Percentiles rank a stretch among this genome's conserved stretches.
Conservation (phyloP, 495 filamentous ascomycete species). For the Staphylotrichum longicolle region DNA sequence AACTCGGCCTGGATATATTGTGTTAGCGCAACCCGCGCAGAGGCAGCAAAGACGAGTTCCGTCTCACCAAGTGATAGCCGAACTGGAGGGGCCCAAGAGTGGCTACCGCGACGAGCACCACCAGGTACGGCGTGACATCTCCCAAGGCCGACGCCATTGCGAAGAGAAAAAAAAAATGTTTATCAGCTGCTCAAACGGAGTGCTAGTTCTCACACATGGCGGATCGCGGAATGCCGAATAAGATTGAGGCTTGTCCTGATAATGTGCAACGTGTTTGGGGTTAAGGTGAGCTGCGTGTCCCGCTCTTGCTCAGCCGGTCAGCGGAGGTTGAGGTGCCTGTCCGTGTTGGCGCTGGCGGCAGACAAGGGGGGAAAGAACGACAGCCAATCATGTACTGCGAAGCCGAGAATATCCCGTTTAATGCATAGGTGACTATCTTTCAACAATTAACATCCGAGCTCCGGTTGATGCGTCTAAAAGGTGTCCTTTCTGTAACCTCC, state of each 20-base stretch:
- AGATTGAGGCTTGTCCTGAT: not conserved
- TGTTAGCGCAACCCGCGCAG: no score
- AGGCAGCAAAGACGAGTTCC: no score
- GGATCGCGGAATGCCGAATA: not conserved
- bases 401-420: not conserved
- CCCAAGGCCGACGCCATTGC: conserved; percentile 38
- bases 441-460: not conserved
- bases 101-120: conserved; percentile 60
- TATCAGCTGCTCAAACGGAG: not conserved
- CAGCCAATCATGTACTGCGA: no score
- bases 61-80: conserved; percentile 82
- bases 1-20: conserved; percentile 69
- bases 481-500: conserved; percentile 35
- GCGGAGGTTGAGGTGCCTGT: no score
- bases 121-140: conserved; percentile 61
- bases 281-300: not conserved
- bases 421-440: no score
- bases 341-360: no score
- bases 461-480: conserved; percentile 17
- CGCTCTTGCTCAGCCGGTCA: no score
- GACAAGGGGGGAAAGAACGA: no score
- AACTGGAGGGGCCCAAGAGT: conserved; percentile 86
- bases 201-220: conserved; percentile 11
- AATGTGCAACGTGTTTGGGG: not conserved
- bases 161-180: not conserved